phyloP scores from a whole-genome alignment of 495 filamentous ascomycete species.

The Talaromyces wortmannii region DNA sequence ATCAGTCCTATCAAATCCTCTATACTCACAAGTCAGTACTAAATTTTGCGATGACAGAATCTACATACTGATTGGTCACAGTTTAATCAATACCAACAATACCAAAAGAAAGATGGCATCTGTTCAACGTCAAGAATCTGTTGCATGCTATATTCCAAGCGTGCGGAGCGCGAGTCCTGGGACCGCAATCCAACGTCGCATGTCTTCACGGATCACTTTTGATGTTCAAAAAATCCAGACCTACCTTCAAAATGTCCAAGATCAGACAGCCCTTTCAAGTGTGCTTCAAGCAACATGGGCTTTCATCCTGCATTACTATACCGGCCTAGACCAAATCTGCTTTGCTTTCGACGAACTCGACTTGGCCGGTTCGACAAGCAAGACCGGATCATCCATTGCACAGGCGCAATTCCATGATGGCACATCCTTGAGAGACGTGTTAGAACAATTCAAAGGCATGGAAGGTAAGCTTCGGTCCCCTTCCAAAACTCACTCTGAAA shows the following conservation, averaged over 20 bases:
- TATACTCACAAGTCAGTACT: neutral
- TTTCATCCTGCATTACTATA: constrained; percentile 46
- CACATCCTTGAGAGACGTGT: neutral
- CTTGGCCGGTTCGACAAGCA: constrained; percentile 11
- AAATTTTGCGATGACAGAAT: neutral
- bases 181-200: neutral
- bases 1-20: too few relatives aligned
- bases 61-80: neutral
- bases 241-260: constrained; percentile 9
- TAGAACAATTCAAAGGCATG: neutral
- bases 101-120: neutral
- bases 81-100: neutral
- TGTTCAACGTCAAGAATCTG: constrained; percentile 6
- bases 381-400: neutral
- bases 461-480: neutral
- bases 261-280: constrained; percentile 11
- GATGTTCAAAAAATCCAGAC: neutral
- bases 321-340: constrained; percentile 44
- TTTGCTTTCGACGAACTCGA: constrained; percentile 45
- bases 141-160: constrained; percentile 26
- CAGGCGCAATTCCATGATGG: neutral
- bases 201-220: constrained; percentile 2
- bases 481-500: too few relatives aligned
- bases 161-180: neutral
- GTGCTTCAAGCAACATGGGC: constrained; percentile 48